These are phyloP conservation scores for Aspergillus viridinutans DNA, from an alignment of 2,329 filamentous ascomycete species.

Conservation along the genomic window DNA sequence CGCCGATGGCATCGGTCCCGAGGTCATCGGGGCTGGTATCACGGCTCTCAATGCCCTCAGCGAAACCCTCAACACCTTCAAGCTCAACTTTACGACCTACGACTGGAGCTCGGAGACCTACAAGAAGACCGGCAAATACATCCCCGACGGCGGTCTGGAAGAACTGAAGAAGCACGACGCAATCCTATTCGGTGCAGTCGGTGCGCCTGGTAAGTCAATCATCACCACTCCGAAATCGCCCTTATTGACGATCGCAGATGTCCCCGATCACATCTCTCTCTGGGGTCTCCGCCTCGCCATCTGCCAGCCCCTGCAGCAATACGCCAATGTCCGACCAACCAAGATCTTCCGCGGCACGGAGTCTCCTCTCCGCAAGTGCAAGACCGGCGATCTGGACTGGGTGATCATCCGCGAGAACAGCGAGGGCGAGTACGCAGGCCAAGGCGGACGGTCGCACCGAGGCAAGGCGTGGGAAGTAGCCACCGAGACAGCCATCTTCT, in stretches of 20 bases:
- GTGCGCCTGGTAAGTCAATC: constrained; percentile 48
- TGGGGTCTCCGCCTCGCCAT: constrained; percentile 66
- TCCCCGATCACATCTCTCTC: constrained; percentile 64
- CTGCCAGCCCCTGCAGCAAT: constrained; percentile 63
- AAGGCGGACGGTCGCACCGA: constrained; percentile 59
- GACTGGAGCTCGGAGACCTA: constrained; percentile 66
- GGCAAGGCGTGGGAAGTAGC: constrained; percentile 57
- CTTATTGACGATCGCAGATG: constrained; percentile 35
- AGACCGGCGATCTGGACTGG: constrained; percentile 60
- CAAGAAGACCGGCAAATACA: constrained; percentile 62
- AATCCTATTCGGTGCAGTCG: constrained; percentile 65
- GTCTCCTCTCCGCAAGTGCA: constrained; percentile 53
- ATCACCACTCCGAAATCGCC: background rate
- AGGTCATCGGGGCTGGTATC: constrained; percentile 63
- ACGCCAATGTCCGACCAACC: constrained; percentile 64
- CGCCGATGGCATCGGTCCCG: constrained; percentile 65
- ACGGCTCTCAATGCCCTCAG: constrained; percentile 51
- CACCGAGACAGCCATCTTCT: constrained; percentile 62
- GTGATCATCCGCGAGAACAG: constrained; percentile 65
- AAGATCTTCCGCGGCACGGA: constrained; percentile 58
- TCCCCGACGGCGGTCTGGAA: constrained; percentile 57
- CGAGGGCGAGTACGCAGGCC: constrained; percentile 63
- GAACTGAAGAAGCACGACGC: constrained; percentile 58
- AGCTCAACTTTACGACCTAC: constrained; percentile 58
- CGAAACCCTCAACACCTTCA: constrained; percentile 51